Evolutionary conservation across 2,329 filamentous ascomycete species (phyloP).

Genomic region (Exophiala alcalophila): DNA sequence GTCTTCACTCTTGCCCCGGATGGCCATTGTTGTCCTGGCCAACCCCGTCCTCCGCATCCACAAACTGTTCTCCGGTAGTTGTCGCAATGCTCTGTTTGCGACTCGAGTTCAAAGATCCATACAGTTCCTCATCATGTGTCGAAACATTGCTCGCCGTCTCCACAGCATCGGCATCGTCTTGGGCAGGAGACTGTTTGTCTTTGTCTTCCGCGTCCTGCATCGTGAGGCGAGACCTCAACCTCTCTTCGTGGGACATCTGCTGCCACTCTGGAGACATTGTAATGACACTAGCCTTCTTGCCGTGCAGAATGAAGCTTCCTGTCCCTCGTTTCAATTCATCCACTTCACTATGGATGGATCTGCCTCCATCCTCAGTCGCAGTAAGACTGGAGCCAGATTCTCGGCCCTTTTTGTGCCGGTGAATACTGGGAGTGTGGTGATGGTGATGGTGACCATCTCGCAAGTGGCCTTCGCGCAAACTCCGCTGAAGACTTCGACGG

Average conservation of each 20-base stretch:
- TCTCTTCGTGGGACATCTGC: slow-evolving; percentile 70
- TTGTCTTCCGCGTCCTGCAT: slow-evolving; percentile 44
- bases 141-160: slow-evolving; percentile 12
- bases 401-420: slow-evolving; percentile 72
- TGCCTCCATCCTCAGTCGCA: slow-evolving; percentile 51
- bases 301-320: slow-evolving; percentile 92
- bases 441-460: slow-evolving; percentile 43
- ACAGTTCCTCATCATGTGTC: slow-evolving; percentile 7
- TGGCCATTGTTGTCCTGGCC: no score
- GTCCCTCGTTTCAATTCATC: slow-evolving; percentile 74
- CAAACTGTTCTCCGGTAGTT: slow-evolving; percentile 23
- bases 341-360: slow-evolving; percentile 47
- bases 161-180: slow-evolving; percentile 13
- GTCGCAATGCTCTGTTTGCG: slow-evolving; percentile 23
- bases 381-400: slow-evolving; percentile 64
- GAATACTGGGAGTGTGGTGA: slow-evolving; percentile 55
- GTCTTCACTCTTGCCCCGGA: no score
- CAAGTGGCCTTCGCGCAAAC: slow-evolving; percentile 67
- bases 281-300: slow-evolving; percentile 95
- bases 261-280: slow-evolving; percentile 94
- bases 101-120: slow-evolving; percentile 14
- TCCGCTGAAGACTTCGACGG: slow-evolving; percentile 83
- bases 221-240: slow-evolving; percentile 62
- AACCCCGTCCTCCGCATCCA: slow-evolving; percentile 24
- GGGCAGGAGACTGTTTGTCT: not conserved